Evolutionary conservation across 148 eudicot genomes (phyloP).

Genomic region (Amaranthus cruentus): DNA sequence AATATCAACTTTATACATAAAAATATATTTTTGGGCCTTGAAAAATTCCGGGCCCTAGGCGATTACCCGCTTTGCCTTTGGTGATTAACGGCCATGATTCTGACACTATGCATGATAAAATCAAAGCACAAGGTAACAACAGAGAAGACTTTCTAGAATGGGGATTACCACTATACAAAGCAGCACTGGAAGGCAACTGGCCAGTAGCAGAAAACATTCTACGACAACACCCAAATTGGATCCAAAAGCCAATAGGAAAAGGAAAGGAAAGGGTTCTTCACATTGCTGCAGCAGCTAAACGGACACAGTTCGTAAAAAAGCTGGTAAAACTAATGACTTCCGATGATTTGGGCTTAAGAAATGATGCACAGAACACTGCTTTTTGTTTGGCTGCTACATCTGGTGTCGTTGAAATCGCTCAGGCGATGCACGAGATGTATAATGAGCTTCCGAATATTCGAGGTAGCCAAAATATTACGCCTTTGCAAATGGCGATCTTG

Average conservation of each 20-base stretch:
- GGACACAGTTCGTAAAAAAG: slow-evolving; percentile 5
- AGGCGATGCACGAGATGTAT: slow-evolving; percentile 16
- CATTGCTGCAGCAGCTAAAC: slow-evolving; percentile 25
- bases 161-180: slow-evolving; percentile 17
- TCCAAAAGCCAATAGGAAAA: slow-evolving; percentile 14
- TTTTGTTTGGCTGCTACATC: slow-evolving; percentile 30
- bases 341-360: slow-evolving; percentile 2
- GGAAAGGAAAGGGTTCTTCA: slow-evolving; percentile 29
- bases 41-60: too few relatives aligned
- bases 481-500: slow-evolving; percentile 27
- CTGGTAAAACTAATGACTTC: slow-evolving; percentile 8
- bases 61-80: background rate
- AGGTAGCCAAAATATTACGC: slow-evolving; percentile 25
- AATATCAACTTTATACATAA: too few relatives aligned
- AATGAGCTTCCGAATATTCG: slow-evolving; percentile 14
- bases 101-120: background rate
- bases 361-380: slow-evolving; percentile 24
- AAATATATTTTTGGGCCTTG: too few relatives aligned
- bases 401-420: slow-evolving; percentile 24
- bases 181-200: slow-evolving; percentile 21
- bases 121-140: background rate
- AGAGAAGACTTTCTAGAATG: slow-evolving; percentile 7
- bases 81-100: too few relatives aligned
- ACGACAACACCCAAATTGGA: background rate
- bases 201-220: background rate